Evolutionary conservation across 495 filamentous ascomycete species (phyloP), one percentile per base, ranked within the genome.

Genomic region (Penicillium pulvis): DNA sequence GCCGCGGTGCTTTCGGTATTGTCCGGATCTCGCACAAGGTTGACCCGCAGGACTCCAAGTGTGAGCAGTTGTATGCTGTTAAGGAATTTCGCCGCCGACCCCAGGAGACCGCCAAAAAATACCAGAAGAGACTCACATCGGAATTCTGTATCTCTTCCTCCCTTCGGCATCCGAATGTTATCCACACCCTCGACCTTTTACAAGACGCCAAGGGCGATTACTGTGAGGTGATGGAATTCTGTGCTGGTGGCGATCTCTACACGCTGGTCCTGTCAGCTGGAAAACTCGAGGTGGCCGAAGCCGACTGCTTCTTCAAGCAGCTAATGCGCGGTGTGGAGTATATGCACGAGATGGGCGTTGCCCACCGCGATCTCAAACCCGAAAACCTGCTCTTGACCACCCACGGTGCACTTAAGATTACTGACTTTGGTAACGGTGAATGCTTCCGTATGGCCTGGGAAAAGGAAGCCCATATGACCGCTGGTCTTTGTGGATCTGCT

Each of bases 401-500:
- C 3, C 90, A 91, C 63, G 94, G 94, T 52, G 87, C 87, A n/a
- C 82, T 99, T 61, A 99, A 99, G 70, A 98, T 99, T 62, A 98
- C 95, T 31, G 94, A 99, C 71, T 99, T 99, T 65, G 94, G 94
- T 56, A 99, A 99, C 66, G 94, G 95, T 63, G 94, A 99, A 69
- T 99, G 94, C 74, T 99, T 99, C 83, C 89, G 95, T 43, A 98
- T 98, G 94, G 95, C 94, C 4, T 99, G 94, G 94, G 94, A 99
- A 73, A 90, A 91, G 51, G 92, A 97, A 74, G 87, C 95, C 17
- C 94, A 98, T 72, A 97, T 98, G 95, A 96, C 95, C 3, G 91
- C 90, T 20, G 95, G 95, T 24, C 85, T 98, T 3, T 99, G 94
- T 73, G 94, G 94, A 23, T 96, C 91, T 0, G 94, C 93, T 24